These are phyloP conservation scores for Amanita pseudoporphyria DNA, from an alignment of 768 basidiomycete species.

Conservation along the genomic window DNA sequence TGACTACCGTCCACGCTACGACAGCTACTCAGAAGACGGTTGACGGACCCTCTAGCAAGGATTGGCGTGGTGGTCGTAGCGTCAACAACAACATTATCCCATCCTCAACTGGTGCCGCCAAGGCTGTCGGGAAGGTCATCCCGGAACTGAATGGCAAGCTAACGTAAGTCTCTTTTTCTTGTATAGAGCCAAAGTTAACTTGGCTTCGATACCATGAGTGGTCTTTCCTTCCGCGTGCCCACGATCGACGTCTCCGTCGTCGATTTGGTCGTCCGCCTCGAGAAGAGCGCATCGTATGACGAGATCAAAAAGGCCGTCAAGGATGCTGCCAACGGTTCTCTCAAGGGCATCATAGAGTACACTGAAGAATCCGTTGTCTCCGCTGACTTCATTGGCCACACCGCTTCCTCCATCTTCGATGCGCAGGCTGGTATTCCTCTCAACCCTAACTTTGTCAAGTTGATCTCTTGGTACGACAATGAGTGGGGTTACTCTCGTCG, in stretches of 20 bases:
- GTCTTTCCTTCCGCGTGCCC: slow-evolving; percentile 91
- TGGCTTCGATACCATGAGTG: slow-evolving; percentile 27
- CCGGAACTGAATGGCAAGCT: slow-evolving; percentile 88
- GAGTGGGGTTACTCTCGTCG: slow-evolving; percentile 88
- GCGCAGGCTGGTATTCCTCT: slow-evolving; percentile 80
- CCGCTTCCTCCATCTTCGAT: slow-evolving; percentile 81
- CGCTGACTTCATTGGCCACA: slow-evolving; percentile 72
- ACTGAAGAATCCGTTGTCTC: slow-evolving; percentile 86
- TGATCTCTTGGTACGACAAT: slow-evolving; percentile 93
- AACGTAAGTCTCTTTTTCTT: slow-evolving; percentile 41
- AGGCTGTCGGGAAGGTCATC: slow-evolving; percentile 94
- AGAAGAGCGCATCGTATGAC: slow-evolving; percentile 72
- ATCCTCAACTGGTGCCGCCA: slow-evolving; percentile 92
- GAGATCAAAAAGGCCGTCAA: slow-evolving; percentile 75
- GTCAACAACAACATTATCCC: slow-evolving; percentile 95
- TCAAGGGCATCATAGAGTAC: slow-evolving; percentile 69
- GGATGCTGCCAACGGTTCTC: slow-evolving; percentile 52
- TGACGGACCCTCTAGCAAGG: slow-evolving; percentile 83
- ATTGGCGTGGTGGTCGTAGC: slow-evolving; percentile 89
- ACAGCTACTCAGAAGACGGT: slow-evolving; percentile 87
- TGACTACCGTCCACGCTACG: slow-evolving; percentile 92
- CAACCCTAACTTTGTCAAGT: slow-evolving; percentile 85
- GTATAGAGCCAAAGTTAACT: neutral
- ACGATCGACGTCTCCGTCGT: slow-evolving; percentile 90
- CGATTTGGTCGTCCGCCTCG: slow-evolving; percentile 83